Evolutionary conservation across 2,329 filamentous ascomycete species (phyloP).

Genomic region (Epichloe amarillans): DNA sequence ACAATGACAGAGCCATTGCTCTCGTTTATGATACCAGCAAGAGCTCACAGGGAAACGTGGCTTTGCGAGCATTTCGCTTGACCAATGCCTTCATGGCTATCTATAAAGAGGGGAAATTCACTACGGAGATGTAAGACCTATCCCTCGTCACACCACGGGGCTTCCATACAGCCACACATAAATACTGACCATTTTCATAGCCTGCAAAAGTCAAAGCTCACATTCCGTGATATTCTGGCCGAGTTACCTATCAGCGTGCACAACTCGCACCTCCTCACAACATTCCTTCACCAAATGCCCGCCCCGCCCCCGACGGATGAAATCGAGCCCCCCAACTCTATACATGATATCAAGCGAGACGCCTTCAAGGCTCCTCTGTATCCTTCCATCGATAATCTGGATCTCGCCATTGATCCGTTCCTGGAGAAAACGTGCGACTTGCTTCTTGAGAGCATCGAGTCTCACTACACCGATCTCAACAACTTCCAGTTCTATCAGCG

Average conservation of each 20-base stretch:
- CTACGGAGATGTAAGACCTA: conserved; percentile 67
- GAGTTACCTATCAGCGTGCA: conserved; percentile 84
- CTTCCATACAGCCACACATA: background rate
- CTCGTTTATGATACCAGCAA: conserved; percentile 92
- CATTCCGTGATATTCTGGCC: conserved; percentile 84
- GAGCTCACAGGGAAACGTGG: conserved; percentile 82
- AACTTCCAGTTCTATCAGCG: conserved; percentile 97
- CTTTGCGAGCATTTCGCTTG: conserved; percentile 80
- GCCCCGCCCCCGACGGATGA: conserved; percentile 49
- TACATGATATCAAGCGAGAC: conserved; percentile 62
- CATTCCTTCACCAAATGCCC: conserved; percentile 87
- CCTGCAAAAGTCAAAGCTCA: conserved; percentile 85
- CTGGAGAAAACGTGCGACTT: conserved; percentile 97
- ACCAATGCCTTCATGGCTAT: conserved; percentile 78
- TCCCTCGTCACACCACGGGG: background rate
- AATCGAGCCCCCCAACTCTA: conserved; percentile 66
- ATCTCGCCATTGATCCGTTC: conserved; percentile 91
- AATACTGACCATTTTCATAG: conserved; percentile 29
- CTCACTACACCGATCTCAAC: conserved; percentile 96
- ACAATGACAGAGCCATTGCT: conserved; percentile 77
- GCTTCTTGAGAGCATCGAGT: conserved; percentile 90
- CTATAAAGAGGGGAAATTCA: conserved; percentile 97
- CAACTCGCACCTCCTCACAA: conserved; percentile 94
- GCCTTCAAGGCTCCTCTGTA: conserved; percentile 53
- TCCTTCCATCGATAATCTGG: conserved; percentile 80